Base-by-base conservation (phyloP, 2,329 filamentous ascomycete species). In the Corniculantispora saksenae region DNA sequence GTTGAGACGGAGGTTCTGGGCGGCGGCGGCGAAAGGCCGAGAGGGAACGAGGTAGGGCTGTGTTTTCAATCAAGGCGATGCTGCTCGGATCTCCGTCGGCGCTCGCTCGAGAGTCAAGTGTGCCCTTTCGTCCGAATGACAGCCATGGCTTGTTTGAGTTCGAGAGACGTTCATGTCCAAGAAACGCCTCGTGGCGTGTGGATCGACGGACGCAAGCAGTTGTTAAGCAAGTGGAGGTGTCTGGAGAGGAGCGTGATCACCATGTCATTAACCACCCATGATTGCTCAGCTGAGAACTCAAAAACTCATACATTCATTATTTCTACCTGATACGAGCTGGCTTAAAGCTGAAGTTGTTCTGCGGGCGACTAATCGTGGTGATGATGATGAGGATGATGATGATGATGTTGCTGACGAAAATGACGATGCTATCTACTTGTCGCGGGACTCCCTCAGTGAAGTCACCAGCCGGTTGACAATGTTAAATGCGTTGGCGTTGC, bases 401-500 rank as follows among this genome's bases (percentile, higher is more conserved):
- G n/a, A n/a, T n/a, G n/a, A n/a, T n/a, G n/a, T n/a, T n/a, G n/a
- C n/a, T n/a, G 27, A 3, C 21, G 13, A 50, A 12, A 10, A 7
- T 12, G 27, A 25, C 9, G 23, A 7, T n/a, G 27, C 21, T 23
- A 12, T 23, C 23, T 55, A 62, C 2, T 45, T 25, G 2, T 55
- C 53, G 17, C 29, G 54, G 19, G 64, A 57, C 12, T 66, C 59
- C 19, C 54, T n/a, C n/a, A 66, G 23, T 19, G 38, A 57, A 8
- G 32, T 40, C 21, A 66, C 65, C 48, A 67, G 27, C 17, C 55
- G 38, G 40, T 66, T 60, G 8, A 67, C 64, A 63, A 66, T 51
- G 3, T 60, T 59, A n/a, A 64, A 66, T 10, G 63, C 66, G 40
- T 63, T 67, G 21, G 63, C 66, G 45, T 67, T 67, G 38, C 63